Evolutionary conservation across 1,284 basidiomycete species (phyloP).

Genomic region (Phenoliferia sp.): DNA sequence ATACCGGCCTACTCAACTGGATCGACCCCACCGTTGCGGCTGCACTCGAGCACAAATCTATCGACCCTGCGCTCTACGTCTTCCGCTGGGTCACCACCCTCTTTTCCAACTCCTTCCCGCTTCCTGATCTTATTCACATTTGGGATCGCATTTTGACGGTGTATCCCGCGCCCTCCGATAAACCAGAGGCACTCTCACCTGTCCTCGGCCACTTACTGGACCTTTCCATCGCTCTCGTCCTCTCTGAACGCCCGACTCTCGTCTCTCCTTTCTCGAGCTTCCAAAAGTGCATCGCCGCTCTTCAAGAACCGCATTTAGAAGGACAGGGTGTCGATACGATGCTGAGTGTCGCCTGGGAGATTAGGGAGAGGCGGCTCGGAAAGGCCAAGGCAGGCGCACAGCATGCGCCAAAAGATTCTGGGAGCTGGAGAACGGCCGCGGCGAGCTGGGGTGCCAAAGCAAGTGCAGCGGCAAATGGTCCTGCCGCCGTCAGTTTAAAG

Average conservation of each 20-base stretch:
- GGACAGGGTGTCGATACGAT: constrained; percentile 22
- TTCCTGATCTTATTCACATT: constrained; percentile 27
- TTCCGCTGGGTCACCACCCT: constrained; percentile 28
- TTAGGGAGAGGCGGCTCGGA: constrained; percentile 22
- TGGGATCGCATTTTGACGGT: constrained; percentile 32
- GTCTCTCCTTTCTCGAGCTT: constrained; percentile 21
- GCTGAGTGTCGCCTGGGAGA: constrained; percentile 19
- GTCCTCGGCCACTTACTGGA: constrained; percentile 29
- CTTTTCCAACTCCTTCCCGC: constrained; percentile 27
- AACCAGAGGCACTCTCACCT: constrained; percentile 22
- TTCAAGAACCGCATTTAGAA: constrained; percentile 18
- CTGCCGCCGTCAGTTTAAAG: constrained; percentile 3
- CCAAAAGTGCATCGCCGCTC: constrained; percentile 12
- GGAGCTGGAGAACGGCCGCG: constrained; percentile 2
- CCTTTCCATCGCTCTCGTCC: constrained; percentile 21
- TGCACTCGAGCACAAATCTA: constrained; percentile 17
- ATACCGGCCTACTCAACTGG: constrained; percentile 15
- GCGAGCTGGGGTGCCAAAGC: constrained; percentile 5
- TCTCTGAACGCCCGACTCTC: constrained; percentile 16
- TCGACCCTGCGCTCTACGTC: constrained; percentile 15
- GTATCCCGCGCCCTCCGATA: constrained; percentile 9
- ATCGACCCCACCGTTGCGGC: constrained; percentile 24
- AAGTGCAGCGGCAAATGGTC: background rate
- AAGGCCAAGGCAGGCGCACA: background rate
- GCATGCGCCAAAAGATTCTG: background rate